Percentiles rank a stretch among this genome's conserved stretches.
Conservation (phyloP, 495 filamentous ascomycete species). For the Physcia stellaris region DNA sequence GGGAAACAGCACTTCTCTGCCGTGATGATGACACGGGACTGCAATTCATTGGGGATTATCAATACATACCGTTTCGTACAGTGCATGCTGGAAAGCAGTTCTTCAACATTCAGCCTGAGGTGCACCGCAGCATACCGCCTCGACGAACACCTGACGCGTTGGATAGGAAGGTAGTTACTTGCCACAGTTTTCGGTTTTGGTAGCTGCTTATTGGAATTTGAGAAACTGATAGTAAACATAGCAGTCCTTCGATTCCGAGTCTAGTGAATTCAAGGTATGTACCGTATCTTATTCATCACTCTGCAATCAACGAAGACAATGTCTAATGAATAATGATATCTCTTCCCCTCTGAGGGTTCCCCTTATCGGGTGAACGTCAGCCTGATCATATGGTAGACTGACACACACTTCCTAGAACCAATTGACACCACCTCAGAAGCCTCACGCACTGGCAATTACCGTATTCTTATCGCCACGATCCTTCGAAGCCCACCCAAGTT, state of each 20-base stretch:
- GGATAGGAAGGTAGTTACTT: neutral
- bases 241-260: neutral
- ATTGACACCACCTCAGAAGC: neutral
- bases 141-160: neutral
- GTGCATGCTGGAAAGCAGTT: conserved; percentile 15
- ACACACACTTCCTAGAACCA: neutral
- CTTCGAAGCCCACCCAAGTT: neutral
- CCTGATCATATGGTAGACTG: neutral
- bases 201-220: neutral
- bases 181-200: neutral
- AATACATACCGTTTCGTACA: conserved; percentile 17
- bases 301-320: too few relatives aligned
- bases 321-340: neutral
- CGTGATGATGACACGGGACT: conserved; percentile 4
- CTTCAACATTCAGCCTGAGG: too few relatives aligned
- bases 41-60: conserved; percentile 14
- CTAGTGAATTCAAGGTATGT: too few relatives aligned
- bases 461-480: neutral
- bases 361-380: neutral
- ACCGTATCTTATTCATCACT: too few relatives aligned
- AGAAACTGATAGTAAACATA: neutral
- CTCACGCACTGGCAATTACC: neutral
- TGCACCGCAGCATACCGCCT: too few relatives aligned
- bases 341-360: neutral
- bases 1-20: conserved; percentile 1